These are phyloP conservation scores for Yarrowia alimentaria DNA, from an alignment of 805 yeast genomes.

Conservation along the genomic window DNA sequence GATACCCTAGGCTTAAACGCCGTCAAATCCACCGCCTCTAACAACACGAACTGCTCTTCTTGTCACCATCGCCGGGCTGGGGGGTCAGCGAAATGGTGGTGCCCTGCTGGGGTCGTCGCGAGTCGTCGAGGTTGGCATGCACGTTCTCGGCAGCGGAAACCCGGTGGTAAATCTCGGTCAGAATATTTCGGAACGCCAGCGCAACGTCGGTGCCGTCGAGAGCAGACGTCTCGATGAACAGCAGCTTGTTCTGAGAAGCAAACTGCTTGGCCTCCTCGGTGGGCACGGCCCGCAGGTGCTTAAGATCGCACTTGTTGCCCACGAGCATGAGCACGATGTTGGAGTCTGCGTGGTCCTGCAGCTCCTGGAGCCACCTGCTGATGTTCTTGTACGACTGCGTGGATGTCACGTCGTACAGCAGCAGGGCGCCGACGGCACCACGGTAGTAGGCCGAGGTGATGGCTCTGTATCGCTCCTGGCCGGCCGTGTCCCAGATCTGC, in stretches of 20 bases:
- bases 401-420: conserved; percentile 93
- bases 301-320: conserved; percentile 91
- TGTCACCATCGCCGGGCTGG: conserved; percentile 78
- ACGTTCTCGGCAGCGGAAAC: conserved; percentile 94
- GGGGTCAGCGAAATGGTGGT: conserved; percentile 92
- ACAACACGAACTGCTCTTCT: conserved; percentile 33
- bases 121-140: conserved; percentile 63
- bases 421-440: conserved; percentile 96
- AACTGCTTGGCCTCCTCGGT: conserved; percentile 94
- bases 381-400: conserved; percentile 87
- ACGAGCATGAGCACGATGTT: conserved; percentile 95
- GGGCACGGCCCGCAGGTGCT: conserved; percentile 92
- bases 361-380: conserved; percentile 89
- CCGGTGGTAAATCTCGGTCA: conserved; percentile 84
- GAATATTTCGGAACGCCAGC: conserved; percentile 85
- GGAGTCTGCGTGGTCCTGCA: conserved; percentile 95
- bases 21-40: conserved; percentile 26
- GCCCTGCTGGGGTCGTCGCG: conserved; percentile 71
- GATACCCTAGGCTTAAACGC: too few species aligned
- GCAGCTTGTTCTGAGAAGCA: conserved; percentile 31
- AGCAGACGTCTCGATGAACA: conserved; percentile 29
- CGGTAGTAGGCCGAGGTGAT: conserved; percentile 96
- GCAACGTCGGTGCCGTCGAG: conserved; percentile 93
- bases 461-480: conserved; percentile 97
- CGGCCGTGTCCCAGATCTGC: conserved; percentile 99